Conservation (phyloP, 1,284 basidiomycete species). For the Tremellales sp. region DNA sequence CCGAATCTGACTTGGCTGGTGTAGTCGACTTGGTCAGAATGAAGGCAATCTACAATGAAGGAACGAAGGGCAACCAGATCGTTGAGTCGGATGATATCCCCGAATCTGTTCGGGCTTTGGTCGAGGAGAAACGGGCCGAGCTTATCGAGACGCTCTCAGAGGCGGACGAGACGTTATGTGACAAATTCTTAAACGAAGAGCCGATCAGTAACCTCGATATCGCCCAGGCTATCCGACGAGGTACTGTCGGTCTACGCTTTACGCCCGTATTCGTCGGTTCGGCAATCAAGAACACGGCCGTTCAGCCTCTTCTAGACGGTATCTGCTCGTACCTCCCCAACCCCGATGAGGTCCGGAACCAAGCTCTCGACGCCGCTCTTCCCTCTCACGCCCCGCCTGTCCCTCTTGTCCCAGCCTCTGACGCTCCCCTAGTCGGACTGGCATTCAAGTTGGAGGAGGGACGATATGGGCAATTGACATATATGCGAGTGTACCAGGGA, state of each 20-base stretch:
- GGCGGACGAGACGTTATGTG: constrained; percentile 90
- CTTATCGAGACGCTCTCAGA: constrained; percentile 94
- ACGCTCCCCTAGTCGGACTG: constrained; percentile 85
- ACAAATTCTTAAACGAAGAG: constrained; percentile 84
- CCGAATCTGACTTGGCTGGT: constrained; percentile 81
- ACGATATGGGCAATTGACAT: constrained; percentile 94
- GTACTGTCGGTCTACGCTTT: constrained; percentile 84
- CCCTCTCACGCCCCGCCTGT: constrained; percentile 65
- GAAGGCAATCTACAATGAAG: constrained; percentile 94
- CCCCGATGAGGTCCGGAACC: constrained; percentile 72
- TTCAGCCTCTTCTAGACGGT: constrained; percentile 92
- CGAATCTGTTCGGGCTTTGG: constrained; percentile 64
- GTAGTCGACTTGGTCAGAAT: constrained; percentile 92
- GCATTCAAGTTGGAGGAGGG: constrained; percentile 99
- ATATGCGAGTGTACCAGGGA: constrained; percentile 99
- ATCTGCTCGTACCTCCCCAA: constrained; percentile 93
- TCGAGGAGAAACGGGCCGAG: constrained; percentile 77
- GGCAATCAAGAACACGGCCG: constrained; percentile 95
- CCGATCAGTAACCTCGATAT: constrained; percentile 70
- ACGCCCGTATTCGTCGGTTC: constrained; percentile 96
- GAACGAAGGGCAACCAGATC: constrained; percentile 81
- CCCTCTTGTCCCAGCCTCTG: constrained; percentile 69
- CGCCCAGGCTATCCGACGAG: constrained; percentile 77
- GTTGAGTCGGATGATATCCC: constrained; percentile 90
- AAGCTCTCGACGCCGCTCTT: constrained; percentile 77